These are phyloP conservation scores for Oryza nivara DNA, from an alignment of 176 grass and related monocot genomes.

Conservation along the genomic window DNA sequence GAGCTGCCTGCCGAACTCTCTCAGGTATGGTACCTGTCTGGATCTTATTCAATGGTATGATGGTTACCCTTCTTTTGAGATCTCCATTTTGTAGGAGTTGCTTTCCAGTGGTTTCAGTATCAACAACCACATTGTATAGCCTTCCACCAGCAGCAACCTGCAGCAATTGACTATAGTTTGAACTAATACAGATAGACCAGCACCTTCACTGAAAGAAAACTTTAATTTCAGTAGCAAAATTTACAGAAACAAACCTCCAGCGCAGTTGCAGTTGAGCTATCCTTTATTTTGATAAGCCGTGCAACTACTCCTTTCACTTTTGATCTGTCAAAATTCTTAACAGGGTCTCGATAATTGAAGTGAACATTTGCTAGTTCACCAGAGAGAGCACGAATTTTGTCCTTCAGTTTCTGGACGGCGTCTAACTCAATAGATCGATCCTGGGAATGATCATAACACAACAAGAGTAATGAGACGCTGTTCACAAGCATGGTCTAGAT, in stretches of 20 bases:
- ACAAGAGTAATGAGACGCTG: constrained; percentile 21
- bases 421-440: constrained; percentile 67
- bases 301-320: constrained; percentile 99
- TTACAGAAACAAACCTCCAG: constrained; percentile 70
- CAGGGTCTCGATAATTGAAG: constrained; percentile 82
- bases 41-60: constrained; percentile 97
- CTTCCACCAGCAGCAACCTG: constrained; percentile 90
- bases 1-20: constrained; percentile 77
- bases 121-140: constrained; percentile 92
- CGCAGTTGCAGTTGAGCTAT: constrained; percentile 80
- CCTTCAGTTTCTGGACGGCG: constrained; percentile 67
- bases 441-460: constrained; percentile 43
- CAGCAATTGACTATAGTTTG: constrained; percentile 41
- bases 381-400: constrained; percentile 63
- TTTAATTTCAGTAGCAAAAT: constrained; percentile 17
- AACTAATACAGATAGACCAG: constrained; percentile 19
- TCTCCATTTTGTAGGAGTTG: constrained; percentile 73
- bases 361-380: constrained; percentile 72
- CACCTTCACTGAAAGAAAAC: constrained; percentile 21
- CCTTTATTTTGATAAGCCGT: constrained; percentile 88
- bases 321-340: constrained; percentile 88
- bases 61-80: constrained; percentile 79
- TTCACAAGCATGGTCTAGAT: constrained; percentile 18
- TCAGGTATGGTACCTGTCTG: constrained; percentile 61
- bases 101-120: constrained; percentile 91